phyloP scores from a whole-genome alignment of 148 eudicot species.

The Rhododendron molle region DNA sequence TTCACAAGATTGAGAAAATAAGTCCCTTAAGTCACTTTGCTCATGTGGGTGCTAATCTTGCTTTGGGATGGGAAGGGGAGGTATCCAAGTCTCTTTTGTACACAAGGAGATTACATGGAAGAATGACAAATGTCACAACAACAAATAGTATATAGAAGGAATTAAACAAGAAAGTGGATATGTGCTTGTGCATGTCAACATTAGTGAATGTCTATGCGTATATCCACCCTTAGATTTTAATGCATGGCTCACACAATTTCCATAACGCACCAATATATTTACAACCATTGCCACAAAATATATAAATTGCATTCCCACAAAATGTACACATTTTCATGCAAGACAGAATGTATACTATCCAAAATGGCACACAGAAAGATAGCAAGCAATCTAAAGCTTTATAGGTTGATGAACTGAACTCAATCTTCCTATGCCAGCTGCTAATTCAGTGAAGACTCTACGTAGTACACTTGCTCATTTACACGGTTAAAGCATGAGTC shows the following conservation, averaged over 20 bases:
- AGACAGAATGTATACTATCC: not conserved
- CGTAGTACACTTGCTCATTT: not conserved
- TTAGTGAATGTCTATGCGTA: not conserved
- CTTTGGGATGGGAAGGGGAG: not conserved
- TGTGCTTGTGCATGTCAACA: not conserved
- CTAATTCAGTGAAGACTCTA: not conserved
- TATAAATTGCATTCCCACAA: not conserved
- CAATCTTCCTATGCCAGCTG: not conserved
- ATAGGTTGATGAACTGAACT: not conserved
- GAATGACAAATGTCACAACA: not conserved
- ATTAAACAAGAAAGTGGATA: not conserved
- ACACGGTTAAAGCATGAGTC: not conserved
- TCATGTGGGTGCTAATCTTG: not conserved
- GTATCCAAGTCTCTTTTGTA: not conserved
- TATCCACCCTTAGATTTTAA: not conserved
- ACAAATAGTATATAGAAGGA: not conserved
- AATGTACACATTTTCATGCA: not conserved
- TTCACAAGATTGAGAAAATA: not conserved
- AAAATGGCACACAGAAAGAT: not conserved
- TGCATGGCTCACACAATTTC: not conserved
- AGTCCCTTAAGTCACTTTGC: not conserved
- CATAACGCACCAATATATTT: not conserved
- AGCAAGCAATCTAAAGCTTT: not conserved
- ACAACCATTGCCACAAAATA: not conserved
- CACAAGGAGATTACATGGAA: not conserved